Evolutionary conservation across 805 yeast species (phyloP).

Genomic region (Hanseniaspora meyeri): DNA sequence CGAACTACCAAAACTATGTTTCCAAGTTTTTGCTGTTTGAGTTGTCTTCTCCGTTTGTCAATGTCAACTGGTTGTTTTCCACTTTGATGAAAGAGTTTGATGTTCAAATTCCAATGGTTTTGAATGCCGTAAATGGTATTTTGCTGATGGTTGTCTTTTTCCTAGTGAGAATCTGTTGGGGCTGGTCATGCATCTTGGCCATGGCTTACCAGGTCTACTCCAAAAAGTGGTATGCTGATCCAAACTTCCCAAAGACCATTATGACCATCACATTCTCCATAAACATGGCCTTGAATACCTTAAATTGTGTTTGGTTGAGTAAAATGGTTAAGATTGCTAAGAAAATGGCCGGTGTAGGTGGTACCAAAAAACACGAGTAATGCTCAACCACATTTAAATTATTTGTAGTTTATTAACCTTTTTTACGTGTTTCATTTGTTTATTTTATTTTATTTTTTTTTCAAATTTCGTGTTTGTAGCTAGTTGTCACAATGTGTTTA

Average conservation of each 20-base stretch:
- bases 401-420: no score
- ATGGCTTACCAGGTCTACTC: constrained; percentile 39
- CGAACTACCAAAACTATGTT: constrained; percentile 69
- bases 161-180: constrained; percentile 72
- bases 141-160: constrained; percentile 60
- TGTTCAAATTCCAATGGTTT: constrained; percentile 28
- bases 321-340: constrained; percentile 73
- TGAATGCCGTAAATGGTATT: constrained; percentile 56
- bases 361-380: not conserved
- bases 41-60: constrained; percentile 87
- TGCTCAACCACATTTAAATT: not conserved
- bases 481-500: no score
- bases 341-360: constrained; percentile 31
- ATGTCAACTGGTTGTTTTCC: constrained; percentile 80
- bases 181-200: constrained; percentile 53
- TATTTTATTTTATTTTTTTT: no score
- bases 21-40: constrained; percentile 79
- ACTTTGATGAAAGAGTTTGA: constrained; percentile 11
- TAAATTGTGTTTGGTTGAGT: constrained; percentile 77
- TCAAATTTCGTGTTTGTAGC: no score
- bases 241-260: constrained; percentile 34
- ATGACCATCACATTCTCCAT: constrained; percentile 41
- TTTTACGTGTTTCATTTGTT: no score
- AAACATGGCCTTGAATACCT: constrained; percentile 49
- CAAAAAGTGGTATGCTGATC: constrained; percentile 5